Evolutionary conservation across 768 basidiomycete species (phyloP), one percentile per base, ranked within the genome.

Genomic region (Russula sp.): DNA sequence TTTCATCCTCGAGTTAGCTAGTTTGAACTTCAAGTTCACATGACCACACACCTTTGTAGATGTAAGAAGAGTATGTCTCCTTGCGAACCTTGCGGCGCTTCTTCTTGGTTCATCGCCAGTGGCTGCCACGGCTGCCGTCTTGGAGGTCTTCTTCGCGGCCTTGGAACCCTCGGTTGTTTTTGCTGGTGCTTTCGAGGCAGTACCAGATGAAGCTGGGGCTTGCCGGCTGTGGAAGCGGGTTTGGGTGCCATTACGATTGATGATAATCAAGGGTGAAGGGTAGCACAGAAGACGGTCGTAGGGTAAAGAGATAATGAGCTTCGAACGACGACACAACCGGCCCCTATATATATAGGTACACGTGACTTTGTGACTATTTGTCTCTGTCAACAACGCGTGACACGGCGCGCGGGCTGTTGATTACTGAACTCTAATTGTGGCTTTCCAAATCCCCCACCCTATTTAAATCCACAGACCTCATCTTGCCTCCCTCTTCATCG

Each of bases 31-130:
- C 49, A 34, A 30, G 20, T n/a, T 1, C 6, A 30, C 26, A 30
- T 40, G 26, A 30, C 51, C 2, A 76, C 79, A 13, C 8, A 90
- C 90, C 90, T 78, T 93, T 94, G 83, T 92, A 94, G 76, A 97
- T 94, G 82, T 96, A 96, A 38, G 92, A 91, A 24, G 92, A 88
- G 80, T 93, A 94, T 2, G 92, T 93, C 81, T 94, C 92, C 81
- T 92, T 92, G 77, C 92, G 82, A 59, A 82, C 75, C 83, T 94
- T 95, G 78, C 87, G 88, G 71, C 88, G 80, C 81, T 89, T 88
- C 84, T 94, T 94, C 84, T 92, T 91, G 76, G 92, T 79, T 73
- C 76, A 55, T 74, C 79, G 46, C 75, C 89, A 53, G 83, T 85
- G 59, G 84, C 86, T 59, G 84, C 86, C 48, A 81, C 81, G 44